These are phyloP conservation scores for Cyphellophora europaea DNA, from an alignment of 2,329 filamentous ascomycete genomes.

Conservation along the genomic window DNA sequence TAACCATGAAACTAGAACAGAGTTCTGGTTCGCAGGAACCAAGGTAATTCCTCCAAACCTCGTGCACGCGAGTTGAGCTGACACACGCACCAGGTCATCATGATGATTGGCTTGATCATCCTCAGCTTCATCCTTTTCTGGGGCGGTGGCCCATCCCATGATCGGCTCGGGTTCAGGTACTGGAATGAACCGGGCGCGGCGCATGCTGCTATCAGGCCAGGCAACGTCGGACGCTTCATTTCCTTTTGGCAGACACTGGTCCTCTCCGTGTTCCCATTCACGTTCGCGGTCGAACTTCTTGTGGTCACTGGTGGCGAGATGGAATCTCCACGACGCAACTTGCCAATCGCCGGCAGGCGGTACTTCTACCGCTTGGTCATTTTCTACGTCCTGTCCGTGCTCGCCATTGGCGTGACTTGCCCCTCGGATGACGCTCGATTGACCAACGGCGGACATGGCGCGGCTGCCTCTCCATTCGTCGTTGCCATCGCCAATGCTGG, in stretches of 20 bases:
- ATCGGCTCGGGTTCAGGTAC: constrained; percentile 42
- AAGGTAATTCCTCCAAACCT: too few relatives aligned
- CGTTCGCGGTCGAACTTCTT: constrained; percentile 47
- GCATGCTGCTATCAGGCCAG: constrained; percentile 38
- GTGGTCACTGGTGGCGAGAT: constrained; percentile 51
- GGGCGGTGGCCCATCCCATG: constrained; percentile 44
- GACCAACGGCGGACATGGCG: constrained; percentile 21
- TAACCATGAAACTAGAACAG: too few relatives aligned
- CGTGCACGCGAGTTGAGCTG: too few relatives aligned
- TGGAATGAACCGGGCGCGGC: constrained; percentile 40
- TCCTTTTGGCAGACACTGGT: constrained; percentile 43
- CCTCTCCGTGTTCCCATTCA: constrained; percentile 44
- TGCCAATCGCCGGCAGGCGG: constrained; percentile 29
- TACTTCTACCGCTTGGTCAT: constrained; percentile 42
- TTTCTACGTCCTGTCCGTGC: constrained; percentile 27
- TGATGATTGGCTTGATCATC: constrained; percentile 42
- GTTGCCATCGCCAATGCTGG: constrained; percentile 34
- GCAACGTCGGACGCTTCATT: constrained; percentile 41
- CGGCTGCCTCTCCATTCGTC: constrained; percentile 40
- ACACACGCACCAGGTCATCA: constrained; percentile 43
- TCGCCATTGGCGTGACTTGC: constrained; percentile 23
- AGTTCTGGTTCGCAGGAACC: constrained; percentile 42
- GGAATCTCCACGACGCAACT: constrained; percentile 28
- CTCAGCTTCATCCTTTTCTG: constrained; percentile 47
- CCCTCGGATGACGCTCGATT: constrained; percentile 21